Evolutionary conservation across 495 filamentous ascomycete species (phyloP).

Genomic region (Aspergillus ellipticus): DNA sequence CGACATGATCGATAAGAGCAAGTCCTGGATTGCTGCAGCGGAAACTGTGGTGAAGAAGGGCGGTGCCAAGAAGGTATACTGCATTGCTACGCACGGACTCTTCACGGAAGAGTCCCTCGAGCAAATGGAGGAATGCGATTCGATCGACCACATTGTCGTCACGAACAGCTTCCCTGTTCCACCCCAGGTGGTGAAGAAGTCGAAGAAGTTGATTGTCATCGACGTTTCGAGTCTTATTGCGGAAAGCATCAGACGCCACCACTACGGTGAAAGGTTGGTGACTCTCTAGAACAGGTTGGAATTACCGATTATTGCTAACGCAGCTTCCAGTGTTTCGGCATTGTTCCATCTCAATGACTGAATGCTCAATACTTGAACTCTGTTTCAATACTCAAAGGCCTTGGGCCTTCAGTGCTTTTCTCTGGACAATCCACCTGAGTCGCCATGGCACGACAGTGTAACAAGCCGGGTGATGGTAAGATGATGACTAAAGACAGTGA

Average conservation of each 20-base stretch:
- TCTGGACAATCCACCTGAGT: neutral
- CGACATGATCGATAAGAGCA: slow-evolving; percentile 98
- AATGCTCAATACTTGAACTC: slow-evolving; percentile 4
- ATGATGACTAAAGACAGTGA: slow-evolving; percentile 23
- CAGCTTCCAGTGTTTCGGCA: slow-evolving; percentile 67
- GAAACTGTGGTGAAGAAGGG: slow-evolving; percentile 95
- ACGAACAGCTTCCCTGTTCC: slow-evolving; percentile 94
- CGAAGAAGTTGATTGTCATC: slow-evolving; percentile 82
- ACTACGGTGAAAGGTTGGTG: slow-evolving; percentile 71
- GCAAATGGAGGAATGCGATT: slow-evolving; percentile 85
- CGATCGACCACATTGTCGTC: slow-evolving; percentile 90
- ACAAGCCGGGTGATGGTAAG: slow-evolving; percentile 13
- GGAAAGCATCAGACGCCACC: slow-evolving; percentile 92
- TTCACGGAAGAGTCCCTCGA: slow-evolving; percentile 87
- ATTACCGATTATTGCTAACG: slow-evolving; percentile 17
- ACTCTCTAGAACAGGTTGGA: neutral
- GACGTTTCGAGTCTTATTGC: slow-evolving; percentile 82
- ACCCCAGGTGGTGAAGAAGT: slow-evolving; percentile 60
- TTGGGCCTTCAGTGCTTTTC: neutral
- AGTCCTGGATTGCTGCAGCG: slow-evolving; percentile 96
- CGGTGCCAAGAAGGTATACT: slow-evolving; percentile 89
- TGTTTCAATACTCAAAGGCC: neutral
- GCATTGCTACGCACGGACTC: slow-evolving; percentile 93
- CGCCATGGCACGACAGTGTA: slow-evolving; percentile 7
- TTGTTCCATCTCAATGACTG: slow-evolving; percentile 65